A percentile compares a stretch with the other conserved stretches of the same genome.
Conservation (phyloP, 2,329 filamentous ascomycete species). For the Colletotrichum sp. region DNA sequence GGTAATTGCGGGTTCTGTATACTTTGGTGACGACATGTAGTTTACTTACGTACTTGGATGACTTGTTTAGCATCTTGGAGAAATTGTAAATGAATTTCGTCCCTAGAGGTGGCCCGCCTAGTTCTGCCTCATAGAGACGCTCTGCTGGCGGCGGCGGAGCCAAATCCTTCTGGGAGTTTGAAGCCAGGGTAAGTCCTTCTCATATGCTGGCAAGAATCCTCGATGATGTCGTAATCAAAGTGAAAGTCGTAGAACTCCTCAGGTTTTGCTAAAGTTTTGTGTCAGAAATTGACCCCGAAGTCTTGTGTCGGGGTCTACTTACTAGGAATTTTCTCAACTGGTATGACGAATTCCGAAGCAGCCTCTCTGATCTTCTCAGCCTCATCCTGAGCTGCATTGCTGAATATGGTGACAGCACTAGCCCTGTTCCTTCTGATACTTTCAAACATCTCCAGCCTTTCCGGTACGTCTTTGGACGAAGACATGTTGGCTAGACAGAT, state of each 20-base stretch:
- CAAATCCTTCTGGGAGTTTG: neutral
- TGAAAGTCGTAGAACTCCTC: slow-evolving; percentile 15
- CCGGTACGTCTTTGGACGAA: slow-evolving; percentile 22
- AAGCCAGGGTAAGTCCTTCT: neutral
- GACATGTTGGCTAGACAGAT: slow-evolving; percentile 28
- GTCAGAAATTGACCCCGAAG: neutral
- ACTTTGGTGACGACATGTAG: too few species aligned
- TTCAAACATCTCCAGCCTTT: slow-evolving; percentile 30
- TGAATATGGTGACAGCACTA: slow-evolving; percentile 42
- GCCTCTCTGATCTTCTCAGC: slow-evolving; percentile 29
- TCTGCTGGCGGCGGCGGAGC: rapidly evolving
- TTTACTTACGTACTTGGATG: too few species aligned
- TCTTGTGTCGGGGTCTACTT: neutral
- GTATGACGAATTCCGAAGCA: slow-evolving; percentile 28
- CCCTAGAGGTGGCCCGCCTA: too few species aligned
- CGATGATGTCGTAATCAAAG: slow-evolving; percentile 11
- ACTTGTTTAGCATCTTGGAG: too few species aligned
- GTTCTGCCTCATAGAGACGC: too few species aligned
- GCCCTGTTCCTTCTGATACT: slow-evolving; percentile 31
- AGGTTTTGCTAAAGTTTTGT: neutral
- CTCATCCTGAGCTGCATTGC: slow-evolving; percentile 41
- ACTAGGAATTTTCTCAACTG: slow-evolving; percentile 35
- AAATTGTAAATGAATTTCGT: too few species aligned
- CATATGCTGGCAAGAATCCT: neutral
- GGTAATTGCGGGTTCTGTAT: too few species aligned